Base-by-base conservation (phyloP, 352 stramenopile species). In the Phytophthora pinifolia region DNA sequence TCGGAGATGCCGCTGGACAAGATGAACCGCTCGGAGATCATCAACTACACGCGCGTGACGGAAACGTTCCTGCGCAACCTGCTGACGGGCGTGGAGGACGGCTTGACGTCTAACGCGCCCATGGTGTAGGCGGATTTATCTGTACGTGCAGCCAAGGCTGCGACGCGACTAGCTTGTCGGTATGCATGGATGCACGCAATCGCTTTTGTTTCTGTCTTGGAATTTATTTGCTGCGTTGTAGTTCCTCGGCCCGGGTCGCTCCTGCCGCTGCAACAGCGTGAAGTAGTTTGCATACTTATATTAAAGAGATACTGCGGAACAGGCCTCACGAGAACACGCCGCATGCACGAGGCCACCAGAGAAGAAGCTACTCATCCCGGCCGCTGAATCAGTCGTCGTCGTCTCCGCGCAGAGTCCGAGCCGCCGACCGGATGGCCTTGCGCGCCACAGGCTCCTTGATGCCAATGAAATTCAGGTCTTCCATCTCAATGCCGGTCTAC, bases 31-130 rank as follows among this genome's bases (percentile, higher is more conserved):
- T 89, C 86, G 20, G 85, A 98, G 57, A 90, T 98, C 35, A 92
- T 97, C 67, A 98, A 98, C 70, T 98, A 96, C 76, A 97, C 88
- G 37, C 88, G 91, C 50, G 88, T 98, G 60, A 98, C 93, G 15
- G 87, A 96, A 59, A 93, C 78, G 5, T 98, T 98, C 67, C 60
- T 97, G 70, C 74, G 77, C 35, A 96, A 96, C 55, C 48, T 98
- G 62, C 72, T 98, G 29, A 76, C 86, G 22, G 90, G 87, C 41
- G 88, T 98, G 12, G 85, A 97, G 60, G 89, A 97, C 51, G 93
- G 93, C 10, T 52, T 94, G 34, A 93, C 83, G 36, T 84, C 78
- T 17, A 72, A 60, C 46, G 53, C 67, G 1, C 50, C 61, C 15
- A 13, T 67, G 42, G 25, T 72, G 38, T 78, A 78, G 50, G 54